Evolutionary conservation across 257 asterid species (phyloP).

Genomic region (Henckelia pumila): DNA sequence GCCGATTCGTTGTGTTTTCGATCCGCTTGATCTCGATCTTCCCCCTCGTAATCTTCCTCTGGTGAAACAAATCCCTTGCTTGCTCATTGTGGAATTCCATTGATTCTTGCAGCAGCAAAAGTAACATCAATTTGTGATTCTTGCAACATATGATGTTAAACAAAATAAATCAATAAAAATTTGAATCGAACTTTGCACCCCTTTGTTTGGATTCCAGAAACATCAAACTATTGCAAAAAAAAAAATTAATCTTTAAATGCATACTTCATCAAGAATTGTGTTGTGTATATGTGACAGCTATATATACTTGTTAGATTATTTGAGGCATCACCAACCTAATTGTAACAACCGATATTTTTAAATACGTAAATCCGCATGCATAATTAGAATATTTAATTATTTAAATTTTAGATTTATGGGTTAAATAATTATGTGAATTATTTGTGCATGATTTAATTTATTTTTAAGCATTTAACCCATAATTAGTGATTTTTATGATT

Average conservation of each 20-base stretch:
- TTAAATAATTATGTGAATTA: no score
- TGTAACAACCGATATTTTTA: no score
- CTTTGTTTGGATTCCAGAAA: conserved; percentile 8
- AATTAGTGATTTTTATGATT: no score
- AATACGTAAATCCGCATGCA: no score
- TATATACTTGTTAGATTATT: not conserved
- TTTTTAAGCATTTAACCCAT: no score
- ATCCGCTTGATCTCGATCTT: conserved; percentile 92
- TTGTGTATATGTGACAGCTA: not conserved
- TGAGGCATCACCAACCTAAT: no score
- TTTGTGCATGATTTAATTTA: no score
- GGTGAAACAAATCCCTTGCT: conserved; percentile 64
- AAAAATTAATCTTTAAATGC: not conserved
- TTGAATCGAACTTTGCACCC: not conserved
- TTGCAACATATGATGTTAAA: not conserved
- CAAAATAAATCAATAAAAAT: not conserved
- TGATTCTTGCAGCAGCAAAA: conserved; percentile 23
- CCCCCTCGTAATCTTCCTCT: conserved; percentile 71
- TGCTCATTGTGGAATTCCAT: conserved; percentile 63
- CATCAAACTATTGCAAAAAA: not conserved
- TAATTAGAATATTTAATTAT: no score
- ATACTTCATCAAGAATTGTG: conserved; percentile 1
- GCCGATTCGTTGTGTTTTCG: conserved; percentile 95
- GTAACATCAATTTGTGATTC: not conserved
- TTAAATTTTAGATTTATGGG: no score